These are phyloP conservation scores for Sphaerulina vaccinii DNA, from an alignment of 2,329 filamentous ascomycete species.

Conservation along the genomic window DNA sequence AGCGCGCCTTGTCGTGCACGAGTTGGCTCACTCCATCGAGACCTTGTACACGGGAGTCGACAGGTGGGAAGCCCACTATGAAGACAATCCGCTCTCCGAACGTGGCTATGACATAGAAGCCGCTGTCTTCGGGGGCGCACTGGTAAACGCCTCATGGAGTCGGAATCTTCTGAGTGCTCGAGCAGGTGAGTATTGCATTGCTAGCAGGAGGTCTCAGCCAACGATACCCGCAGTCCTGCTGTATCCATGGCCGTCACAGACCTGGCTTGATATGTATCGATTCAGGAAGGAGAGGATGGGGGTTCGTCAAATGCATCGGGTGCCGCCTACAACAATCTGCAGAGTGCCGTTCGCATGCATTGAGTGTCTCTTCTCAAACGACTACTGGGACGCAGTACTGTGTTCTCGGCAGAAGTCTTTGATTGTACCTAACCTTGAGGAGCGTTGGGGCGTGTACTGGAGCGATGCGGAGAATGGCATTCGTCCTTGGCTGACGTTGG, in stretches of 20 bases:
- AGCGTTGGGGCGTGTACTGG: no score
- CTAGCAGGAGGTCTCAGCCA: neutral
- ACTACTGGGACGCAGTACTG: no score
- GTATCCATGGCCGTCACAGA: neutral
- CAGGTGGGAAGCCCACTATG: neutral
- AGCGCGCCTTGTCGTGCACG: neutral
- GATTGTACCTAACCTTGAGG: no score
- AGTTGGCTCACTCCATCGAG: neutral
- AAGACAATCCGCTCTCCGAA: neutral
- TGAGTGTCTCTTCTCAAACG: neutral
- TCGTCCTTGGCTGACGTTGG: no score
- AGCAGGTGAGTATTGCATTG: neutral
- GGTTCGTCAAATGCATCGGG: neutral
- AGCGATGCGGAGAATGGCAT: no score
- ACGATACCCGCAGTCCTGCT: neutral
- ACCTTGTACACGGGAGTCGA: neutral
- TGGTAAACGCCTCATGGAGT: neutral
- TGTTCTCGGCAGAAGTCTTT: no score
- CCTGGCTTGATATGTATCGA: neutral
- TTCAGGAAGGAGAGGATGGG: neutral
- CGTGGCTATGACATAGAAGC: slow-evolving; percentile 2
- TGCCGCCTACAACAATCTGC: neutral
- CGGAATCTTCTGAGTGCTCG: neutral
- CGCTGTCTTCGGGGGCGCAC: slow-evolving; percentile 1
- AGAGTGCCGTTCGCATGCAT: neutral